phyloP scores from a whole-genome alignment of 2,329 filamentous ascomycete genomes.

The Aureobasidium melanogenum region DNA sequence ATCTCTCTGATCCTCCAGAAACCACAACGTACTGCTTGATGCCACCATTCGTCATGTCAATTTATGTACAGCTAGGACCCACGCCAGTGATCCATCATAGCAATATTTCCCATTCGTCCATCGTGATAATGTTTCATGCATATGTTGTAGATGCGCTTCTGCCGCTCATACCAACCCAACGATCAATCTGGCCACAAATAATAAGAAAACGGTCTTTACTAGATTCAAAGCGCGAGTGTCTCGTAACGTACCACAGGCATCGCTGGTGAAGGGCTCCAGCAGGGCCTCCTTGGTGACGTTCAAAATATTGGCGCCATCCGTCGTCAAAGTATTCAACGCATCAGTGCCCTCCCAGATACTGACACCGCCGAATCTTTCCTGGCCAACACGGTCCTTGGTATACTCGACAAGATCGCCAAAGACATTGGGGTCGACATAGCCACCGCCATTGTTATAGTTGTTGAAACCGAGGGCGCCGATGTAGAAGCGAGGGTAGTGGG shows the following conservation, averaged over 20 bases:
- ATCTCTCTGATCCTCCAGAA: background rate
- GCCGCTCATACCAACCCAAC: background rate
- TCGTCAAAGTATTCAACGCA: background rate
- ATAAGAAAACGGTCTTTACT: background rate
- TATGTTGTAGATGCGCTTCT: background rate
- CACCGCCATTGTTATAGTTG: background rate
- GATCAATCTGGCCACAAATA: slow-evolving; percentile 4
- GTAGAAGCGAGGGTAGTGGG: slow-evolving; percentile 3
- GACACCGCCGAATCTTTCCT: slow-evolving; percentile 1
- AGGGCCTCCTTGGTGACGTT: slow-evolving; percentile 7
- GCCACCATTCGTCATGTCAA: background rate
- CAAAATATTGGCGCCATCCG: background rate
- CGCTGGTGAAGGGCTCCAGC: slow-evolving; percentile 3
- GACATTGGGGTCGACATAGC: background rate
- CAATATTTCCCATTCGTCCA: background rate
- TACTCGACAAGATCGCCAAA: background rate
- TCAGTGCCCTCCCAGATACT: slow-evolving; percentile 10
- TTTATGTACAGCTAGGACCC: background rate
- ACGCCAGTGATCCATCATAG: background rate
- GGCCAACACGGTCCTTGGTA: background rate
- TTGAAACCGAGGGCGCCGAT: slow-evolving; percentile 8
- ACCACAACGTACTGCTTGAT: background rate
- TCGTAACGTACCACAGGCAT: slow-evolving; percentile 7
- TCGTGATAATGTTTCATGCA: background rate
- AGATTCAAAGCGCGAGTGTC: background rate